These are phyloP conservation scores for Penicillium atrosanguineum DNA, from an alignment of 495 filamentous ascomycete genomes.

Conservation along the genomic window DNA sequence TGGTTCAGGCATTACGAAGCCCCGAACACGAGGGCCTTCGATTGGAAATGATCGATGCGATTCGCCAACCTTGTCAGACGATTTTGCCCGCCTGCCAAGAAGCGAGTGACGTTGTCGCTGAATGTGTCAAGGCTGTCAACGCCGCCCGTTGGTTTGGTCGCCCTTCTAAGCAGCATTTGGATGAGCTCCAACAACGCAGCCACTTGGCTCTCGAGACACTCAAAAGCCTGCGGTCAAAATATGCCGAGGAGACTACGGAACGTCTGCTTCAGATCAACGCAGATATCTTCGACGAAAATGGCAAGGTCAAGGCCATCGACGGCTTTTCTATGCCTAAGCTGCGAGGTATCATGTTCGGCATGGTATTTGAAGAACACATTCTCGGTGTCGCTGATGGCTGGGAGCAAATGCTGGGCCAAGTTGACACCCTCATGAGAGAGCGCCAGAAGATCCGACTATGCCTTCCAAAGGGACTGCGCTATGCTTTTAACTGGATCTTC, in stretches of 20 bases:
- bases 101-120: slow-evolving; percentile 14
- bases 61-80: slow-evolving; percentile 20
- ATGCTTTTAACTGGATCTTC: slow-evolving; percentile 22
- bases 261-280: slow-evolving; percentile 22
- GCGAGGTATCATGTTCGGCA: slow-evolving; percentile 20
- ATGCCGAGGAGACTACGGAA: slow-evolving; percentile 26
- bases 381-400: slow-evolving; percentile 20
- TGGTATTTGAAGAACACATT: slow-evolving; percentile 34
- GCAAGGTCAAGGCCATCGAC: slow-evolving; percentile 15
- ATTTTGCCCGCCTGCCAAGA: slow-evolving; percentile 26
- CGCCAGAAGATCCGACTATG: slow-evolving; percentile 22
- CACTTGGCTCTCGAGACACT: slow-evolving; percentile 17
- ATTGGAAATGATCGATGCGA: slow-evolving; percentile 24
- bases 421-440: slow-evolving; percentile 21
- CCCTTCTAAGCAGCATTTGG: slow-evolving; percentile 15
- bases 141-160: slow-evolving; percentile 26
- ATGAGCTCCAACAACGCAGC: slow-evolving; percentile 14
- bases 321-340: slow-evolving; percentile 13
- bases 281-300: slow-evolving; percentile 27
- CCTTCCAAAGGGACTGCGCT: slow-evolving; percentile 25
- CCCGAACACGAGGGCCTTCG: slow-evolving; percentile 24
- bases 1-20: slow-evolving; percentile 22
- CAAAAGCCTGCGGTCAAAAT: slow-evolving; percentile 15
- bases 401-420: slow-evolving; percentile 19
- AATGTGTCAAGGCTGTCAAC: slow-evolving; percentile 25